phyloP scores from a whole-genome alignment of 2,329 filamentous ascomycete genomes.

The Ceratocystis diversiconidia region DNA sequence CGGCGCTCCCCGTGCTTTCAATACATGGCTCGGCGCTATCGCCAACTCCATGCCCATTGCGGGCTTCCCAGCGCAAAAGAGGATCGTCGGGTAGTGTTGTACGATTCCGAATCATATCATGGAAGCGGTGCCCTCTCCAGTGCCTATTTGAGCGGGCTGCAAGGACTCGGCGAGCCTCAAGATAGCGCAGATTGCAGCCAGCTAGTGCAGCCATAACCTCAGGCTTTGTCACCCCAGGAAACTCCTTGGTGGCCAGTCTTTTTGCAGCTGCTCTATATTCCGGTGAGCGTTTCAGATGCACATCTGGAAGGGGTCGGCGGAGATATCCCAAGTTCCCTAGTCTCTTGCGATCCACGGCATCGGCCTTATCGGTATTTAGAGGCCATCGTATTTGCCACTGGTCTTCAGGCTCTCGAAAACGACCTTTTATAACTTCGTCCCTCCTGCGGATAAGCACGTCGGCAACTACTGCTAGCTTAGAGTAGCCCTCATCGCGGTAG shows the following conservation, averaged over 20 bases:
- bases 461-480: conserved; percentile 60
- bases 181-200: not conserved
- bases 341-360: not conserved
- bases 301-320: not conserved
- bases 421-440: not conserved
- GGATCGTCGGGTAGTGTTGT: not conserved
- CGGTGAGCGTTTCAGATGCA: not conserved
- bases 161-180: conserved; percentile 30
- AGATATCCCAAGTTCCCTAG: not conserved
- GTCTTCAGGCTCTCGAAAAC: conserved; percentile 1
- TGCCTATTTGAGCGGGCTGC: not conserved
- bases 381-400: not conserved
- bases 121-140: not conserved
- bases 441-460: conserved; percentile 47
- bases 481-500: conserved; percentile 53
- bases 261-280: not conserved
- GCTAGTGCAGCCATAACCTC: not conserved
- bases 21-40: conserved; percentile 25
- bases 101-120: not conserved
- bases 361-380: not conserved
- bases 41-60: not conserved
- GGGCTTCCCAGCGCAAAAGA: not conserved
- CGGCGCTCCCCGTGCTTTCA: conserved; percentile 49
- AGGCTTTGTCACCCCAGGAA: not conserved
- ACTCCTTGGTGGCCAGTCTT: not conserved